phyloP scores from a whole-genome alignment of 1,284 basidiomycete genomes.

The Heterobasidion occidentale region DNA sequence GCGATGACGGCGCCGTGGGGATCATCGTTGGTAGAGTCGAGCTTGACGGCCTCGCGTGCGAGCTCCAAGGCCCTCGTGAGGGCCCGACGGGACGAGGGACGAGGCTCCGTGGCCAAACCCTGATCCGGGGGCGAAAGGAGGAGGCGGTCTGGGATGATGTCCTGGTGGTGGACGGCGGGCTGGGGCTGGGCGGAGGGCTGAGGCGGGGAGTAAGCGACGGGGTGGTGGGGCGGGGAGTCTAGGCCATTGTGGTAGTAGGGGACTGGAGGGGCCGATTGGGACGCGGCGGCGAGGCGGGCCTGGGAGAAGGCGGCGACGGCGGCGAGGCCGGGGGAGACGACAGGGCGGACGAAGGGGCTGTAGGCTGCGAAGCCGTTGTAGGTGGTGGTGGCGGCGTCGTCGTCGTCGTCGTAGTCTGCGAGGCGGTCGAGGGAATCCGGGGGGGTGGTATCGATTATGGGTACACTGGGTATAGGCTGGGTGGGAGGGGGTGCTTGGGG shows the following conservation, averaged over 20 bases:
- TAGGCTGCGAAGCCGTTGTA: constrained; percentile 11
- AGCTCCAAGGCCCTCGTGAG: constrained; percentile 73
- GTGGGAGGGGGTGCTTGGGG: constrained; percentile 68
- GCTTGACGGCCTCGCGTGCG: constrained; percentile 74
- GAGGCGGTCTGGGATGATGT: constrained; percentile 34
- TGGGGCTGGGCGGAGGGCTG: constrained; percentile 17
- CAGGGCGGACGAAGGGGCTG: constrained; percentile 36
- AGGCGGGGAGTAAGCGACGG: background rate
- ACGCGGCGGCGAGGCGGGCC: constrained; percentile 31
- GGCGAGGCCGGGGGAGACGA: constrained; percentile 45
- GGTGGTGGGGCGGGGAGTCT: constrained; percentile 5
- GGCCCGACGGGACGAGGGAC: constrained; percentile 70
- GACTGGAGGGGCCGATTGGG: constrained; percentile 18
- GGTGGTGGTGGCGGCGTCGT: constrained; percentile 9
- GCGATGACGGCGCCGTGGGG: constrained; percentile 75
- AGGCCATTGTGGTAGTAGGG: constrained; percentile 14
- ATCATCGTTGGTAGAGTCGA: constrained; percentile 76
- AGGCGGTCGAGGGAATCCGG: constrained; percentile 18
- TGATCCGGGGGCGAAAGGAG: constrained; percentile 38
- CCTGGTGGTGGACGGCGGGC: constrained; percentile 18
- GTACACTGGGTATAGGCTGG: constrained; percentile 62
- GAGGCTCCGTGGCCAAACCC: constrained; percentile 22
- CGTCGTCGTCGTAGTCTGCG: constrained; percentile 1
- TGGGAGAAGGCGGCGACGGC: constrained; percentile 57
- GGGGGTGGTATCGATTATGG: constrained; percentile 7